These are phyloP conservation scores for Aquilaria agallochum DNA, from an alignment of 441 rosid genomes.

Conservation along the genomic window DNA sequence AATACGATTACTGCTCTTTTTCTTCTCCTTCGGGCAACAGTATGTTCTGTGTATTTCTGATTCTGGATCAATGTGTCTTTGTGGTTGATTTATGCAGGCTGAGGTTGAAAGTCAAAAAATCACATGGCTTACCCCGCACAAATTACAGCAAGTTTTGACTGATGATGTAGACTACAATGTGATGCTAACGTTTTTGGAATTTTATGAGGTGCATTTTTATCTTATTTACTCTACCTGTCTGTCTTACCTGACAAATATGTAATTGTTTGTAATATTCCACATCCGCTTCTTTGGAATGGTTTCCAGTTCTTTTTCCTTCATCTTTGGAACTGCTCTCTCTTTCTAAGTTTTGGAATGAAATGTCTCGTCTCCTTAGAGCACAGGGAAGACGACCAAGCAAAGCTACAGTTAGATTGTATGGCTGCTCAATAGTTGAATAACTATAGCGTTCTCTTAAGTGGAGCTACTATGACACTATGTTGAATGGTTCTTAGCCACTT, in stretches of 20 bases:
- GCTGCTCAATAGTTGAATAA: no score
- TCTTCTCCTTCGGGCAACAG: background rate
- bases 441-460: no score
- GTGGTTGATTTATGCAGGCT: slow-evolving; percentile 45
- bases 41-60: background rate
- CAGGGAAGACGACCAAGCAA: no score
- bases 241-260: no score
- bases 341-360: no score
- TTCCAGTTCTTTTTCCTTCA: background rate
- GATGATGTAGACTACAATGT: slow-evolving; percentile 85
- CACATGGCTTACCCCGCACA: slow-evolving; percentile 92
- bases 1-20: background rate
- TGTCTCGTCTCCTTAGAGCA: no score
- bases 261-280: background rate
- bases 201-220: slow-evolving; percentile 62
- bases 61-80: background rate
- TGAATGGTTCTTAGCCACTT: no score
- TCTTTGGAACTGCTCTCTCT: no score
- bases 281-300: background rate
- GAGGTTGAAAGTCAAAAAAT: slow-evolving; percentile 93
- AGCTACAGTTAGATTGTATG: no score
- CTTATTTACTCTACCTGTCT: background rate
- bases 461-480: no score
- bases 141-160: slow-evolving; percentile 85
- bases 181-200: slow-evolving; percentile 82